Conservation (phyloP, 2,329 filamentous ascomycete genomes). For the Scytalidium lignicola region DNA sequence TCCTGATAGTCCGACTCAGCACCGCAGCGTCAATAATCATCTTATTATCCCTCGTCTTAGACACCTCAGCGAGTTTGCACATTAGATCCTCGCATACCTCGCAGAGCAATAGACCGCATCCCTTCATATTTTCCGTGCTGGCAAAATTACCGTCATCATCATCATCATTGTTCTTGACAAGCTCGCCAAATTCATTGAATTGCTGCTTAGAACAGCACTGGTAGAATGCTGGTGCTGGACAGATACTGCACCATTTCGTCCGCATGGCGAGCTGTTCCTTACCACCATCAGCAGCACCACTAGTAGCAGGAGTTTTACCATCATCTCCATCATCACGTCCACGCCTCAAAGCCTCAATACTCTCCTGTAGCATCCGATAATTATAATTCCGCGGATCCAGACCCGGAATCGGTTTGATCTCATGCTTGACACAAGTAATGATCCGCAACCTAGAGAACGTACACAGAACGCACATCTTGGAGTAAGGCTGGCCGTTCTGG, state of each 20-base stretch:
- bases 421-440: slow-evolving; percentile 14
- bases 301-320: neutral
- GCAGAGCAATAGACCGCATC: slow-evolving; percentile 21
- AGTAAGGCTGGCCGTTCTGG: slow-evolving; percentile 8
- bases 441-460: slow-evolving; percentile 15
- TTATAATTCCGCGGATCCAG: slow-evolving; percentile 10
- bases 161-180: too few relatives aligned
- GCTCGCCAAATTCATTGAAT: neutral
- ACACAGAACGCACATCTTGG: slow-evolving; percentile 22
- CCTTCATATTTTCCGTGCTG: slow-evolving; percentile 2
- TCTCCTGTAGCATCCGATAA: slow-evolving; percentile 3
- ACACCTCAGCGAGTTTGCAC: slow-evolving; percentile 3
- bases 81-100: slow-evolving; percentile 10
- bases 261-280: slow-evolving; percentile 6
- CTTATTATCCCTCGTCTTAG: neutral
- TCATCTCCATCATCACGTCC: neutral
- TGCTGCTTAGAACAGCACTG: slow-evolving; percentile 8
- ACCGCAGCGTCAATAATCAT: neutral
- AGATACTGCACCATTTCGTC: slow-evolving; percentile 21
- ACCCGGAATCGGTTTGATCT: slow-evolving; percentile 5
- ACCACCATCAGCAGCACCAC: slow-evolving; percentile 3
- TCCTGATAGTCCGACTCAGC: neutral
- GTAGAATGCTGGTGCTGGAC: slow-evolving; percentile 13
- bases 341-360: slow-evolving; percentile 4
- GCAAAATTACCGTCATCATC: neutral